Evolutionary conservation across 306 rosid species (phyloP).

Genomic region (Purshia tridentata): DNA sequence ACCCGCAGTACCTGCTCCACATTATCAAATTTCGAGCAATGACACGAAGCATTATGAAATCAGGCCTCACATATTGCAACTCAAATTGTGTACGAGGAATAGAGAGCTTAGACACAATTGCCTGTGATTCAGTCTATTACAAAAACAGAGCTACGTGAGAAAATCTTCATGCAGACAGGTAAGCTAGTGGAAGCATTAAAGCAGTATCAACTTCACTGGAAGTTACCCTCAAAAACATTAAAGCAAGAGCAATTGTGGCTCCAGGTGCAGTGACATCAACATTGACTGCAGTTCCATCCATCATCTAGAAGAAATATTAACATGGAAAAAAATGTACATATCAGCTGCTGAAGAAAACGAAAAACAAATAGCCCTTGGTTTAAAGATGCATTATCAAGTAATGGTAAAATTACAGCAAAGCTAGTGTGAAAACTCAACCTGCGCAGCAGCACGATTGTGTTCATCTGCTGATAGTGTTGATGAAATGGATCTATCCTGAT

Average conservation of each 20-base stretch:
- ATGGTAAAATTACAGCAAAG: slow-evolving; percentile 1
- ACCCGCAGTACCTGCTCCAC: slow-evolving; percentile 84
- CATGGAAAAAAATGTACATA: slow-evolving; percentile 15
- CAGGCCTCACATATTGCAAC: slow-evolving; percentile 96
- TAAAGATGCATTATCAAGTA: slow-evolving; percentile 11
- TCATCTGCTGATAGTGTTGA: slow-evolving; percentile 58
- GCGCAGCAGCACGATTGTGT: slow-evolving; percentile 58
- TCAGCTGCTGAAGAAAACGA: slow-evolving; percentile 24
- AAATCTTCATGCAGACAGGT: slow-evolving; percentile 17
- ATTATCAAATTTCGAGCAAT: slow-evolving; percentile 89
- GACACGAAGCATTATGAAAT: slow-evolving; percentile 95
- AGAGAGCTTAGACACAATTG: slow-evolving; percentile 77
- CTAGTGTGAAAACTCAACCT: slow-evolving; percentile 51
- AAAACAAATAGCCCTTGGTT: not conserved
- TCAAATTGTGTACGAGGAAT: slow-evolving; percentile 82
- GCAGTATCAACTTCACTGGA: slow-evolving; percentile 19
- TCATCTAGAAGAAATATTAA: slow-evolving; percentile 55
- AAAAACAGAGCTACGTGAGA: slow-evolving; percentile 33
- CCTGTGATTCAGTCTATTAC: slow-evolving; percentile 84
- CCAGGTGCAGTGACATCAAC: slow-evolving; percentile 97
- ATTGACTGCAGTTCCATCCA: slow-evolving; percentile 85
- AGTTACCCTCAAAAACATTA: slow-evolving; percentile 91
- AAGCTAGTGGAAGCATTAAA: slow-evolving; percentile 26
- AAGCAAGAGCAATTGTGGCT: slow-evolving; percentile 84
- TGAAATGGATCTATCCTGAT: slow-evolving; percentile 68